phyloP scores from a whole-genome alignment of 225 moss, liverwort and hornwort genomes.

The Polytrichum commune region DNA sequence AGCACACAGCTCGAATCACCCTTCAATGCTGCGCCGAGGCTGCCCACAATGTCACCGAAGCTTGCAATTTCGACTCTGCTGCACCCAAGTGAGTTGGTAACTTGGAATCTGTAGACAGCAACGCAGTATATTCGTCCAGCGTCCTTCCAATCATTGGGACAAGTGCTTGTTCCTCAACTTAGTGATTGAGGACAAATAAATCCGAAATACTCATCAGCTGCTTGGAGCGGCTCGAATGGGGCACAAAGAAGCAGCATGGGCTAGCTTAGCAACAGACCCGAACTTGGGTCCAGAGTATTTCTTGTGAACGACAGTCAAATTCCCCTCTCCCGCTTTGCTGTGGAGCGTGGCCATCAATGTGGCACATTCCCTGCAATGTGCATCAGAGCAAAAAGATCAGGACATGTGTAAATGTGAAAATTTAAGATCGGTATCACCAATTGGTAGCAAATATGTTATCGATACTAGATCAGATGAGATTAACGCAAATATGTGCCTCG shows the following conservation, averaged over 20 bases:
- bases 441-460: too few relatives aligned
- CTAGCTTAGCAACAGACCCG: slow-evolving; percentile 57
- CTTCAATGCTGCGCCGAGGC: not conserved
- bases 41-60: not conserved
- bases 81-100: too few relatives aligned
- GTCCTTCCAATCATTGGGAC: too few relatives aligned
- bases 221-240: slow-evolving; percentile 6
- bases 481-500: too few relatives aligned
- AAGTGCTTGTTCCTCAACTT: not conserved
- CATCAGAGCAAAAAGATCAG: too few relatives aligned
- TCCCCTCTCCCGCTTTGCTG: slow-evolving; percentile 54
- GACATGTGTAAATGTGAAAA: too few relatives aligned
- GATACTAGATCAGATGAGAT: too few relatives aligned
- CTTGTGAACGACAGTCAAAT: slow-evolving; percentile 85
- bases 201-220: not conserved
- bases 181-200: not conserved
- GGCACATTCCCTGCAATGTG: slow-evolving; percentile 62
- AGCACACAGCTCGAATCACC: too few relatives aligned
- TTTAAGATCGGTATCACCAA: too few relatives aligned
- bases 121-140: too few relatives aligned
- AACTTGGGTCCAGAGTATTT: slow-evolving; percentile 78
- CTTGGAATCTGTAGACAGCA: not conserved
- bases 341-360: slow-evolving; percentile 64
- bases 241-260: slow-evolving; percentile 36
- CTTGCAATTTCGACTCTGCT: not conserved